Evolutionary conservation across 1,284 basidiomycete species (phyloP), one percentile per base, ranked within the genome.

Genomic region (Macrocybe sp.): DNA sequence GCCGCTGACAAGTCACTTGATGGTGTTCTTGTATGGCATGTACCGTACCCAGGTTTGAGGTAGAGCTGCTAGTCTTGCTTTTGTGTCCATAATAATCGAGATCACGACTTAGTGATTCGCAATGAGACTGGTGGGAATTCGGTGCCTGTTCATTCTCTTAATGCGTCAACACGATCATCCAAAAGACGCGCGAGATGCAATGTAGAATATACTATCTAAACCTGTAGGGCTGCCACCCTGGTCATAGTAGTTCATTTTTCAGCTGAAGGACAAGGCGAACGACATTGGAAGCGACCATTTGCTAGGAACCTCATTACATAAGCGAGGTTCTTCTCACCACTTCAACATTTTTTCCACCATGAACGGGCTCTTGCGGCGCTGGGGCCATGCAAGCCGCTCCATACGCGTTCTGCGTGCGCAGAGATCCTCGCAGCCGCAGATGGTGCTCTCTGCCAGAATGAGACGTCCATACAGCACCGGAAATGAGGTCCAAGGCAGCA

Each of bases 171-270:
- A 92, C 92, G 1, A 81, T 99, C 57, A 73, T 99, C 46, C 88
- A 91, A 67, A 97, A 97, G 73, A 91, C 90, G 32, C 78, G 94
- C 12, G 93, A 97, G 68, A 80, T 87, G 74, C 84, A 89, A 45
- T 78, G 93, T 37, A 95, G 96, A 7, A 85, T 89, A 4, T 99
- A 98, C 68, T 85, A 88, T 62, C 91, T 93, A 10, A 92, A 97
- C 63, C 72, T 99, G 12, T 99, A 98, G 97, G 99, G 66, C 85
- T 91, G 54, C 77, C 93, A 62, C 92, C 92, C 41, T 95, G 92
- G 64, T 99, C 99, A 68, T 87, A 92, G 61, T 96, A 98, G 68
- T 99, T 92, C 55, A 64, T 73, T 47, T 66, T 63, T 22, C 67
- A 67, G 34, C 53, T 73, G 48, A 73, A 72, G 60, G 72, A 73